A percentile compares a stretch with the other conserved stretches of the same genome.
These are phyloP conservation scores for Darksidea phi DNA, from an alignment of 495 filamentous ascomycete genomes.

Conservation along the genomic window DNA sequence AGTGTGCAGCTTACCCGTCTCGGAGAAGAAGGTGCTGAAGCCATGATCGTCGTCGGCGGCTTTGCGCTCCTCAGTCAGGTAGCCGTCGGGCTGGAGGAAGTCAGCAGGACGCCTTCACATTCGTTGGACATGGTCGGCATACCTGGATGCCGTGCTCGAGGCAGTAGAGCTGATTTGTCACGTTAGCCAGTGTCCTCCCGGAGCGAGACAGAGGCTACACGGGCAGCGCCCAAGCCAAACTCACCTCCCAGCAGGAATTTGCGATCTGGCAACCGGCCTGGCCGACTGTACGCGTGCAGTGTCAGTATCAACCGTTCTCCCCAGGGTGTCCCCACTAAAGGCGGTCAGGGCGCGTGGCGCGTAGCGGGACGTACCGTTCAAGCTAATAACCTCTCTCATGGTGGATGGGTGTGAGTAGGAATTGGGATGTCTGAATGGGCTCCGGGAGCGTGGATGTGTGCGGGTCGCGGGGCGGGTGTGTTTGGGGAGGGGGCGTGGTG, in stretches of 20 bases:
- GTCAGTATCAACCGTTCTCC: conserved; percentile 34
- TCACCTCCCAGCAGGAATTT: conserved; percentile 99
- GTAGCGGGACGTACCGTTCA: conserved; percentile 77
- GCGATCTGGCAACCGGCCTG: conserved; percentile 99
- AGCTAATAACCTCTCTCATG: conserved; percentile 99
- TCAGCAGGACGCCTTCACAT: conserved; percentile 44
- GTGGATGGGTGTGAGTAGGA: conserved; percentile 15
- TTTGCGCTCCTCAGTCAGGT: conserved; percentile 97
- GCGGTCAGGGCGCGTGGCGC: conserved; percentile 41
- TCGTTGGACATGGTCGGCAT: conserved; percentile 44
- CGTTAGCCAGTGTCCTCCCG: conserved; percentile 18
- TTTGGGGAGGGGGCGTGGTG: conserved; percentile 29
- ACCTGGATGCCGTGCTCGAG: conserved; percentile 99
- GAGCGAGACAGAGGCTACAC: not conserved
- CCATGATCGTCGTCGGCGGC: conserved; percentile 87
- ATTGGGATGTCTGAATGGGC: conserved; percentile 20
- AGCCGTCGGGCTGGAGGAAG: conserved; percentile 86
- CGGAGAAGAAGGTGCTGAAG: conserved; percentile 99
- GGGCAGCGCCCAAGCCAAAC: conserved; percentile 37
- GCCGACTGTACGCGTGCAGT: conserved; percentile 68
- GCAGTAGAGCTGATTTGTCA: conserved; percentile 79
- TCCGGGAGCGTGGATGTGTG: not conserved
- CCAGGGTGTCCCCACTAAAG: conserved; percentile 16
- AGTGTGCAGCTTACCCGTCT: conserved; percentile 72
- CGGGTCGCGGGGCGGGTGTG: conserved; percentile 32